These are phyloP conservation scores for Elsinoe arachidis DNA, from an alignment of 2,329 filamentous ascomycete genomes.

Conservation along the genomic window DNA sequence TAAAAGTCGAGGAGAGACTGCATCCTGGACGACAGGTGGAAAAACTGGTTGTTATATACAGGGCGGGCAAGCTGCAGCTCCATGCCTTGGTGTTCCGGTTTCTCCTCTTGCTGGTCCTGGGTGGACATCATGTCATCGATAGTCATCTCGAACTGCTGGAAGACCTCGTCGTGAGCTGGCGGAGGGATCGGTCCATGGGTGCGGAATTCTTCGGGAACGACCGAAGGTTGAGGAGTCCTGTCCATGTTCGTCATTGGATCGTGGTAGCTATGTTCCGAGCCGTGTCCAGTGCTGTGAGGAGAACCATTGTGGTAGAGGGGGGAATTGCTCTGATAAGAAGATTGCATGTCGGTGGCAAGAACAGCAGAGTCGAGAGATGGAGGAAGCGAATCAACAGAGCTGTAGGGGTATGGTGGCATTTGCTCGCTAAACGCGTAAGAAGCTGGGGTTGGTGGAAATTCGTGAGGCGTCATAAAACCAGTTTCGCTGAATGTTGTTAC, in stretches of 20 bases:
- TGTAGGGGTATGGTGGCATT: conserved; percentile 12
- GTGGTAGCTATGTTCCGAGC: conserved; percentile 11
- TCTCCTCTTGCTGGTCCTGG: conserved; percentile 7
- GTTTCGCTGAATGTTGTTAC: conserved; percentile 13
- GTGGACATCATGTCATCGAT: conserved; percentile 17
- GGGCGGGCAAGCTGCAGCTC: conserved; percentile 23
- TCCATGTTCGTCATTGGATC: conserved; percentile 6
- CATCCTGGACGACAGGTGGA: conserved; percentile 64
- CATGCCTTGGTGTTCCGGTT: not conserved
- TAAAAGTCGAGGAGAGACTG: conserved; percentile 91
- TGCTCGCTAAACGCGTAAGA: conserved; percentile 11
- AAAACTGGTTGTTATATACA: conserved; percentile 32
- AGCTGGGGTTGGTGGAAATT: conserved; percentile 13
- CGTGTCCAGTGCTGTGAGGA: conserved; percentile 6
- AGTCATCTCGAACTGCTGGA: conserved; percentile 11
- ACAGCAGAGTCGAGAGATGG: conserved; percentile 10
- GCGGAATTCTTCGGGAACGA: not conserved
- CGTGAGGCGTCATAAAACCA: conserved; percentile 13
- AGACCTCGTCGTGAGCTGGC: conserved; percentile 5
- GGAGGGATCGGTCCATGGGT: not conserved
- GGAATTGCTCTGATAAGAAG: conserved; percentile 5
- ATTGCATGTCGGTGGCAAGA: not conserved
- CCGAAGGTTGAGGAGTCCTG: not conserved
- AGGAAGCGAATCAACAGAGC: conserved; percentile 8
- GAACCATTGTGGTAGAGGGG: conserved; percentile 6